Conservation (phyloP, 306 rosid species). For the Cyamopsis tetragonoloba region DNA sequence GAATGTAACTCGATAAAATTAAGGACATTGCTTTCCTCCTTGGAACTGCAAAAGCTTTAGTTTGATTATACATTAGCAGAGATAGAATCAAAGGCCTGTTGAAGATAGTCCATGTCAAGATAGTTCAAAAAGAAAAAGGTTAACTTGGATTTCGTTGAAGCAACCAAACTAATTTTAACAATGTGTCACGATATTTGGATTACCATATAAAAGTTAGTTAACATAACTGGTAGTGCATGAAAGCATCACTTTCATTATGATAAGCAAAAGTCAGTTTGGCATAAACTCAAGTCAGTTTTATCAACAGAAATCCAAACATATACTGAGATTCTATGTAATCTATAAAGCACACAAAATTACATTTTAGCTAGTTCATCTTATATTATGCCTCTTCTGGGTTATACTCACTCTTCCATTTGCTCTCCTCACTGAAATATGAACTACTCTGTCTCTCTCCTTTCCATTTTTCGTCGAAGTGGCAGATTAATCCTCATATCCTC, state of each 20-base stretch:
- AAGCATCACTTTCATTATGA: too few relatives aligned
- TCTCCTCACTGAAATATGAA: background rate
- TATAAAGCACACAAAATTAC: background rate
- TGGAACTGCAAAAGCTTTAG: constrained; percentile 85
- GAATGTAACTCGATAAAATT: constrained; percentile 56
- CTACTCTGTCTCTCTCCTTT: background rate
- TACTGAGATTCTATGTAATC: background rate
- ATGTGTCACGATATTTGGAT: too few relatives aligned
- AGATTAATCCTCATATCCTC: too few relatives aligned
- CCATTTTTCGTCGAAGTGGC: too few relatives aligned
- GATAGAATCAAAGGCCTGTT: constrained; percentile 17
- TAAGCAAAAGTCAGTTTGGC: too few relatives aligned
- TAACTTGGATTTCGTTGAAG: background rate
- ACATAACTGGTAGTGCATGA: too few relatives aligned
- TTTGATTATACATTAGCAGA: constrained; percentile 77
- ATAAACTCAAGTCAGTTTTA: too few relatives aligned
- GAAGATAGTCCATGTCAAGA: background rate
- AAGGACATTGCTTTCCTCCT: constrained; percentile 80
- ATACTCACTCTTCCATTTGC: background rate
- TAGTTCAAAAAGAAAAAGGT: background rate
- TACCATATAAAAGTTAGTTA: too few relatives aligned
- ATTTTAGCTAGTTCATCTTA: background rate
- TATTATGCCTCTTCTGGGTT: background rate
- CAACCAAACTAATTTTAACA: too few relatives aligned
- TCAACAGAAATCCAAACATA: too few relatives aligned